Percentiles rank a stretch among this genome's conserved stretches.
These are phyloP conservation scores for Endocalyx cinctus DNA, from an alignment of 2,329 filamentous ascomycete genomes.

Conservation along the genomic window DNA sequence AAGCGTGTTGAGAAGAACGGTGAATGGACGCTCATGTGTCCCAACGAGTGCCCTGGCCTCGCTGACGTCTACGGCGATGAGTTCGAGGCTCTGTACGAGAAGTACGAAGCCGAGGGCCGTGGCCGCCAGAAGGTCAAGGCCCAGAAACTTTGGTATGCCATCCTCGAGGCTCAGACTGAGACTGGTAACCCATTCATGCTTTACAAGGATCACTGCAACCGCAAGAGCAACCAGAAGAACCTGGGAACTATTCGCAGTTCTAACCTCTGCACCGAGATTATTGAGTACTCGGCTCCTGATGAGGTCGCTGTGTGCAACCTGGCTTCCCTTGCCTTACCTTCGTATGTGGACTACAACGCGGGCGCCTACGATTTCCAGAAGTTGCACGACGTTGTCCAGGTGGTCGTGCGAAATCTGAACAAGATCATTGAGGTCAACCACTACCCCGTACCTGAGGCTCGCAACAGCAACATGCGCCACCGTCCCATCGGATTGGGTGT, in stretches of 20 bases:
- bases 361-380: slow-evolving; percentile 93
- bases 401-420: slow-evolving; percentile 93
- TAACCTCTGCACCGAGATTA: slow-evolving; percentile 97
- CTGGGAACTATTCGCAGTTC: slow-evolving; percentile 97
- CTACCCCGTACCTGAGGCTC: slow-evolving; percentile 93
- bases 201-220: slow-evolving; percentile 98
- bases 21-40: slow-evolving; percentile 97
- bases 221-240: slow-evolving; percentile 99
- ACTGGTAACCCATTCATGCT: slow-evolving; percentile 99
- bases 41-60: slow-evolving; percentile 90
- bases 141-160: slow-evolving; percentile 99
- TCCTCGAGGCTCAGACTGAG: slow-evolving; percentile 96
- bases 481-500: slow-evolving; percentile 94
- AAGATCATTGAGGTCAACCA: slow-evolving; percentile 98
- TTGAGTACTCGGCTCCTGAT: slow-evolving; percentile 95
- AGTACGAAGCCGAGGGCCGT: slow-evolving; percentile 82
- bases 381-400: slow-evolving; percentile 88
- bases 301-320: slow-evolving; percentile 99
- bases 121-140: slow-evolving; percentile 91
- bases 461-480: slow-evolving; percentile 96
- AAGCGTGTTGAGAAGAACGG: slow-evolving; percentile 96
- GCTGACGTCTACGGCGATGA: slow-evolving; percentile 97
- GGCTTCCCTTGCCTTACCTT: slow-evolving; percentile 86
- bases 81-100: slow-evolving; percentile 90
- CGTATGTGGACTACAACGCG: slow-evolving; percentile 81